Conservation (phyloP, 2,329 filamentous ascomycete genomes). For the Akanthomyces lecanii region DNA sequence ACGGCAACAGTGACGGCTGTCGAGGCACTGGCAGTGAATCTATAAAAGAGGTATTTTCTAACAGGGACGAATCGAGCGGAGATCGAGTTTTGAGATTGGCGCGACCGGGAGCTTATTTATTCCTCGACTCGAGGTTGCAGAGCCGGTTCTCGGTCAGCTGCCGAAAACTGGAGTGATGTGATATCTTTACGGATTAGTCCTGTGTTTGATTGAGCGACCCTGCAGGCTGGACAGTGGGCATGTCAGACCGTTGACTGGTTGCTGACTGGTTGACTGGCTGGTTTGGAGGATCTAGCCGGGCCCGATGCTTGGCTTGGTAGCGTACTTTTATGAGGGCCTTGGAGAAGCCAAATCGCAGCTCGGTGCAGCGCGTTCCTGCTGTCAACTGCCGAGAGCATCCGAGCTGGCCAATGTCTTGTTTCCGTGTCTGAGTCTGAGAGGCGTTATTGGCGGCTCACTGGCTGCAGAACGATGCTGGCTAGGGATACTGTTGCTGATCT, state of each 20-base stretch:
- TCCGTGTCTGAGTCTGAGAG: neutral
- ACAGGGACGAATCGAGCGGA: neutral
- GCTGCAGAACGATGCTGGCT: neutral
- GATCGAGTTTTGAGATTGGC: slow-evolving; percentile 4
- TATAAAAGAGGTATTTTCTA: neutral
- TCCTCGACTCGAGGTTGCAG: too few relatives aligned
- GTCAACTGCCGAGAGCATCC: neutral
- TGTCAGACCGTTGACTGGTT: neutral
- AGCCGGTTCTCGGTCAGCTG: neutral
- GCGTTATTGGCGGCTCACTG: slow-evolving; percentile 1
- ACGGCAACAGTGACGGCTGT: neutral
- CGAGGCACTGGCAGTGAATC: neutral
- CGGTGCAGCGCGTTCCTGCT: neutral
- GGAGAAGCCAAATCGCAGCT: neutral
- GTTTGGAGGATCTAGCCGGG: slow-evolving; percentile 4
- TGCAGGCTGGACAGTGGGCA: neutral
- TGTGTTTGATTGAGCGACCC: neutral
- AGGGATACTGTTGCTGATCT: neutral
- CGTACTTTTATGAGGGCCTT: neutral
- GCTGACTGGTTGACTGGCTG: neutral
- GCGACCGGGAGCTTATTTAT: neutral
- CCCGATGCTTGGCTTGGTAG: neutral
- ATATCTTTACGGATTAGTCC: neutral
- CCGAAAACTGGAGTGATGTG: neutral
- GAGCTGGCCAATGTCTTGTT: neutral